These are phyloP conservation scores for Boletus mariae DNA, from an alignment of 1,284 basidiomycete species.

Conservation along the genomic window DNA sequence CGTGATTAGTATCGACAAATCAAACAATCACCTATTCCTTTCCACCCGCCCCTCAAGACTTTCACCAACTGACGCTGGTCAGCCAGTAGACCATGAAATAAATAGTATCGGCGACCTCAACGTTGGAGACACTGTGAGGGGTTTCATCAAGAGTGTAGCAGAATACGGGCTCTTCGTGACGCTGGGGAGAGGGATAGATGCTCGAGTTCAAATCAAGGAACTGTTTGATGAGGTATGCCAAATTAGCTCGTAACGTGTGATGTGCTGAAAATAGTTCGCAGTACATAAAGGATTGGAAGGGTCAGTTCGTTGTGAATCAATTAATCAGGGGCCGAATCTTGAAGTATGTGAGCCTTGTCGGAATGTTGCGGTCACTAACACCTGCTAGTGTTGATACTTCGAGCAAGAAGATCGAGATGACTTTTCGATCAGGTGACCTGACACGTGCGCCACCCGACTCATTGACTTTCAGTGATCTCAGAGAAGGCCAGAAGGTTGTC, in stretches of 20 bases:
- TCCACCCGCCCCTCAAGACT: slow-evolving; percentile 77
- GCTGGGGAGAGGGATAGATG: slow-evolving; percentile 79
- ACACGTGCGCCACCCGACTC: slow-evolving; percentile 41
- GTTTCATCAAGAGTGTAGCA: slow-evolving; percentile 86
- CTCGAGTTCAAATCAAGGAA: slow-evolving; percentile 91
- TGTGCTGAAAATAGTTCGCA: slow-evolving; percentile 33
- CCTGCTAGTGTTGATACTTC: slow-evolving; percentile 59
- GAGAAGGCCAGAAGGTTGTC: slow-evolving; percentile 72
- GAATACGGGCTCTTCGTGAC: slow-evolving; percentile 91
- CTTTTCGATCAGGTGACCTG: slow-evolving; percentile 65
- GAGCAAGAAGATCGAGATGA: slow-evolving; percentile 82
- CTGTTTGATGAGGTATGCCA: slow-evolving; percentile 77
- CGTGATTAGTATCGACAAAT: slow-evolving; percentile 68
- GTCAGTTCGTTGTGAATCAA: slow-evolving; percentile 76
- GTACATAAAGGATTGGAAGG: slow-evolving; percentile 96
- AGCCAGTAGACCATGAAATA: slow-evolving; percentile 70
- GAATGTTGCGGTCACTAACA: slow-evolving; percentile 13
- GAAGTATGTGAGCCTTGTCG: slow-evolving; percentile 43
- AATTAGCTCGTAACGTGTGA: neutral
- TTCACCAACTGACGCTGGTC: slow-evolving; percentile 44
- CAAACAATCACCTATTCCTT: slow-evolving; percentile 60
- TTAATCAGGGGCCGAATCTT: slow-evolving; percentile 84
- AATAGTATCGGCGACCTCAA: slow-evolving; percentile 62
- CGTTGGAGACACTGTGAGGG: slow-evolving; percentile 73
- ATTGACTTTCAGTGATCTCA: slow-evolving; percentile 56